Percentiles rank a stretch among this genome's conserved stretches.
These are phyloP conservation scores for Penstemon eatonii DNA, from an alignment of 257 asterid genomes.

Conservation along the genomic window DNA sequence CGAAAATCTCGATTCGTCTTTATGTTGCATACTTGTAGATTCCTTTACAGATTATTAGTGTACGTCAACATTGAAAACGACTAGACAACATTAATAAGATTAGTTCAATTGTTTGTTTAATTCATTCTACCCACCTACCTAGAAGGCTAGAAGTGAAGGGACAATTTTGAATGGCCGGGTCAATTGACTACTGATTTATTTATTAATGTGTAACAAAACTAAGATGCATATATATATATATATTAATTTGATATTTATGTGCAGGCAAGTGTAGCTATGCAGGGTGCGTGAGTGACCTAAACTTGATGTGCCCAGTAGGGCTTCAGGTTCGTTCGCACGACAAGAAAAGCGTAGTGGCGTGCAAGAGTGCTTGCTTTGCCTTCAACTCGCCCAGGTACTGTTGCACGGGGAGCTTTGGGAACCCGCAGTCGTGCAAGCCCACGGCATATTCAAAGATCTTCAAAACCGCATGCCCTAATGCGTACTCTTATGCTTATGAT, in stretches of 20 bases:
- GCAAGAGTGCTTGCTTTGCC: conserved; percentile 91
- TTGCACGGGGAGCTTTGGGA: conserved; percentile 87
- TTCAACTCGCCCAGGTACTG: conserved; percentile 87
- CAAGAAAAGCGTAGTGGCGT: conserved; percentile 73
- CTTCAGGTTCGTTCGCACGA: conserved; percentile 86
- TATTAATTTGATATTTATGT: background rate
- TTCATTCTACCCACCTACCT: background rate
- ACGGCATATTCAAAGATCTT: conserved; percentile 88
- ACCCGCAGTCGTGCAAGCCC: conserved; percentile 89
- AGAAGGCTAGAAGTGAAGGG: background rate
- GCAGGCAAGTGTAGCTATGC: conserved; percentile 87
- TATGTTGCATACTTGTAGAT: background rate
- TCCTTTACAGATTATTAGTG: too few species aligned
- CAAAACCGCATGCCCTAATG: conserved; percentile 89
- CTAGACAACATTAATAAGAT: background rate
- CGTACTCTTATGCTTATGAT: conserved; percentile 95
- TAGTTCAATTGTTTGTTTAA: too few species aligned
- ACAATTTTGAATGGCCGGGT: too few species aligned
- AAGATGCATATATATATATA: background rate
- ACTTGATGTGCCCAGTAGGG: conserved; percentile 93
- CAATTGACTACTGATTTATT: too few species aligned
- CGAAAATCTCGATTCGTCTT: background rate
- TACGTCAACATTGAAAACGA: background rate
- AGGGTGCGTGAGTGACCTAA: conserved; percentile 86
- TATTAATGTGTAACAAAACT: too few species aligned